Conservation (phyloP, 345 rosid species). For the Mangifera indica region DNA sequence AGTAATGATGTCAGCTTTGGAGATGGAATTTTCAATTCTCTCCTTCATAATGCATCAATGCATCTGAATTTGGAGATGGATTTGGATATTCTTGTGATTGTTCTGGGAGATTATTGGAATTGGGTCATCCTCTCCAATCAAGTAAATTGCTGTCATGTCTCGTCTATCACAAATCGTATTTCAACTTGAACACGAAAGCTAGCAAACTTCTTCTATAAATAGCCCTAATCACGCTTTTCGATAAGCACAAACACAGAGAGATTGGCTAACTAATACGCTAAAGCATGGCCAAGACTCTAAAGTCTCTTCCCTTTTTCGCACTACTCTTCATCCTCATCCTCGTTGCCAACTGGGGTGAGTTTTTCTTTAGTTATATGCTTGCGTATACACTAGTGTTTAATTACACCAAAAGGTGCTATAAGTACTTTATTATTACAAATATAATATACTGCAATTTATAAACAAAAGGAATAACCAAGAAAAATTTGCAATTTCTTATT, state of each 20-base stretch:
- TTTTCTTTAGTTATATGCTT: neutral
- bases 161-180: neutral
- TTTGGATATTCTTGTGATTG: no score
- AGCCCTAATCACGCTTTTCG: neutral
- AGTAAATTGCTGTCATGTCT: no score
- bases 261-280: neutral
- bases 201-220: neutral
- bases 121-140: no score
- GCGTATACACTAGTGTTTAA: neutral
- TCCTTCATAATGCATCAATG: no score
- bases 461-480: no score
- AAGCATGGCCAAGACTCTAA: neutral
- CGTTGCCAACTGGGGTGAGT: neutral
- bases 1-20: no score
- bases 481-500: no score
- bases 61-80: no score
- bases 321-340: neutral
- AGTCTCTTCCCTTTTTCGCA: neutral
- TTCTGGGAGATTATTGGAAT: no score
- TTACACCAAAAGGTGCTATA: no score
- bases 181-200: no score
- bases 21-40: no score
- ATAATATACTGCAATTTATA: neutral
- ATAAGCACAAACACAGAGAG: neutral
- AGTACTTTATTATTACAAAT: neutral